phyloP scores from a whole-genome alignment of 73 alveolate genomes.

The Breviolum minutum region DNA sequence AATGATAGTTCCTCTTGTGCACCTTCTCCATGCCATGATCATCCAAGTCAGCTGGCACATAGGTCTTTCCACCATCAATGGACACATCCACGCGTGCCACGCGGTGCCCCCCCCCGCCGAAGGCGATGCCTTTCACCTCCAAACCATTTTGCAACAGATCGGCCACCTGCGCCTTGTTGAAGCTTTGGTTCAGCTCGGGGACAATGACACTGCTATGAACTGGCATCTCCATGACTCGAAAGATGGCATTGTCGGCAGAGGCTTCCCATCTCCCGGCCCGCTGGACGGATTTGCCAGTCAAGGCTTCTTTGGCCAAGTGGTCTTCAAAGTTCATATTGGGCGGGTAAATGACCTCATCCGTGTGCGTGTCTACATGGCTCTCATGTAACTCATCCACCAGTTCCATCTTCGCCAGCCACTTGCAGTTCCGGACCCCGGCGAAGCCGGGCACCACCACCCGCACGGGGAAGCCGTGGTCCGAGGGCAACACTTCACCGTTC shows the following conservation, averaged over 20 bases:
- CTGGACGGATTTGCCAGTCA: constrained; percentile 12
- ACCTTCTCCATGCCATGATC: constrained; percentile 93
- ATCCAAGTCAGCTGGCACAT: constrained; percentile 51
- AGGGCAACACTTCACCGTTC: constrained; percentile 47
- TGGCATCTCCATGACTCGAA: constrained; percentile 78
- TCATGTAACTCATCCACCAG: constrained; percentile 37
- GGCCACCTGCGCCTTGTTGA: neutral
- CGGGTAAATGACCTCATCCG: constrained; percentile 86
- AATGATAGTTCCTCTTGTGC: constrained; percentile 69
- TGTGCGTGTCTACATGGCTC: constrained; percentile 75
- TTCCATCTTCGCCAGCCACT: constrained; percentile 89
- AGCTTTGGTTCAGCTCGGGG: constrained; percentile 16
- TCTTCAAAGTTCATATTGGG: constrained; percentile 79
- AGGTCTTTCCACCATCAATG: constrained; percentile 78
- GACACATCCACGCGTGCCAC: constrained; percentile 85
- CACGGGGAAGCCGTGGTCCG: constrained; percentile 86
- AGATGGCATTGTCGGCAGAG: constrained; percentile 34
- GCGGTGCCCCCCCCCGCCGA: constrained; percentile 88
- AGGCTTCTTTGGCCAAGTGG: constrained; percentile 23
- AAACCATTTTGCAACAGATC: neutral
- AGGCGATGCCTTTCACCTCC: constrained; percentile 49
- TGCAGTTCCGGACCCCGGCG: constrained; percentile 75
- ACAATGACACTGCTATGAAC: constrained; percentile 83
- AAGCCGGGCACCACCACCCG: constrained; percentile 77
- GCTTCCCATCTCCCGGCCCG: constrained; percentile 69